Conservation (phyloP, 2,329 filamentous ascomycete species). For the Chaetomium sp. region DNA sequence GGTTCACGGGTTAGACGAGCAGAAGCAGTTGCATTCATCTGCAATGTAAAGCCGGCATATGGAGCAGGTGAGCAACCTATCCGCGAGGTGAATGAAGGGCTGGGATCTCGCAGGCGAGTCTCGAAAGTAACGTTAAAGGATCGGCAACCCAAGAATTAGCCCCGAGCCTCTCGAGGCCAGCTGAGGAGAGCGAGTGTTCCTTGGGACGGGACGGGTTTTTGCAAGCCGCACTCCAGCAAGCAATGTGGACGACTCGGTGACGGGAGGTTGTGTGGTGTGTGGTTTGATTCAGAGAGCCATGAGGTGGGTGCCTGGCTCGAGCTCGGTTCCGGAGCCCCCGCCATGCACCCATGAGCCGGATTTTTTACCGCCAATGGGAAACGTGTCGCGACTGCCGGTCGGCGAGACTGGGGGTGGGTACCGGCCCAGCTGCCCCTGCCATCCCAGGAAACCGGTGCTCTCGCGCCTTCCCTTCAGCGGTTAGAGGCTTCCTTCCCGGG, state of each 20-base stretch:
- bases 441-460: not conserved
- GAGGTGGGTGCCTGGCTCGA: no score
- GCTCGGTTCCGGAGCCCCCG: no score
- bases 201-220: constrained; percentile 25
- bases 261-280: no score
- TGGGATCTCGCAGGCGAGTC: constrained; percentile 7
- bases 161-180: not conserved
- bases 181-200: constrained; percentile 10
- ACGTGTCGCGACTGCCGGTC: constrained; percentile 13
- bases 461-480: not conserved
- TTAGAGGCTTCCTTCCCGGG: no score
- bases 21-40: constrained; percentile 19
- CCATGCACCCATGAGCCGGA: no score
- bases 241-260: not conserved
- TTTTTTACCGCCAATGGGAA: constrained; percentile 2
- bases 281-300: no score
- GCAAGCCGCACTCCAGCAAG: not conserved
- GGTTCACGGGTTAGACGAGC: no score
- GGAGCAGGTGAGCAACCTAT: constrained; percentile 21
- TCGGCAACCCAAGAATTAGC: constrained; percentile 15
- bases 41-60: constrained; percentile 27
- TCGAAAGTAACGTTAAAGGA: constrained; percentile 12
- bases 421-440: constrained; percentile 1
- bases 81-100: constrained; percentile 14
- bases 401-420: constrained; percentile 6